Conservation (phyloP, 2,329 filamentous ascomycete species). For the Podosphaera leucotricha region DNA sequence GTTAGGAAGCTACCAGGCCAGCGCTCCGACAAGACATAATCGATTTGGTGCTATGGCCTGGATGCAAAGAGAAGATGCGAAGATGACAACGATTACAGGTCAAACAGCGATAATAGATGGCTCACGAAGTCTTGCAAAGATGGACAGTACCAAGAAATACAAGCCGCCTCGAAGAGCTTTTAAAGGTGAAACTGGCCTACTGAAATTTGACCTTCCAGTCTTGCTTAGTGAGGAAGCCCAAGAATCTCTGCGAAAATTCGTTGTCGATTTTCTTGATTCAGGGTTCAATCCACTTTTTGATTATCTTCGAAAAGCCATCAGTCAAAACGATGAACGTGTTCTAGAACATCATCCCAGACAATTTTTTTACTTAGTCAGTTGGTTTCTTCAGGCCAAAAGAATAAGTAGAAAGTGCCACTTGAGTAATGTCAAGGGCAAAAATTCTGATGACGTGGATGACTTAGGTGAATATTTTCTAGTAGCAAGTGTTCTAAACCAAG, state of each 20-base stretch:
- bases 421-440: slow-evolving; percentile 21
- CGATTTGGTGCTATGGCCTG: slow-evolving; percentile 95
- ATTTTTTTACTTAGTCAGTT: slow-evolving; percentile 78
- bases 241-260: slow-evolving; percentile 56
- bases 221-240: slow-evolving; percentile 50
- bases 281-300: slow-evolving; percentile 83
- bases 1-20: slow-evolving; percentile 51
- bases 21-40: slow-evolving; percentile 69
- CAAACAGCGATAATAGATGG: slow-evolving; percentile 62
- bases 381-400: slow-evolving; percentile 78
- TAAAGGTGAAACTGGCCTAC: slow-evolving; percentile 37
- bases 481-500: slow-evolving; percentile 75
- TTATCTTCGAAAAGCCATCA: slow-evolving; percentile 69
- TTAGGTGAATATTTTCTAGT: slow-evolving; percentile 66
- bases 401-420: slow-evolving; percentile 39
- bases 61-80: slow-evolving; percentile 70
- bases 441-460: slow-evolving; percentile 20
- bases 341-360: slow-evolving; percentile 56
- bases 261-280: slow-evolving; percentile 82
- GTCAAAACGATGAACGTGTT: slow-evolving; percentile 67
- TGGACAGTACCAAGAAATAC: slow-evolving; percentile 80
- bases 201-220: slow-evolving; percentile 54
- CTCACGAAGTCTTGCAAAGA: slow-evolving; percentile 53
- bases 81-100: slow-evolving; percentile 67
- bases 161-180: slow-evolving; percentile 47